Conservation (phyloP, 495 filamentous ascomycete genomes). For the Aspergillus conjunctus region DNA sequence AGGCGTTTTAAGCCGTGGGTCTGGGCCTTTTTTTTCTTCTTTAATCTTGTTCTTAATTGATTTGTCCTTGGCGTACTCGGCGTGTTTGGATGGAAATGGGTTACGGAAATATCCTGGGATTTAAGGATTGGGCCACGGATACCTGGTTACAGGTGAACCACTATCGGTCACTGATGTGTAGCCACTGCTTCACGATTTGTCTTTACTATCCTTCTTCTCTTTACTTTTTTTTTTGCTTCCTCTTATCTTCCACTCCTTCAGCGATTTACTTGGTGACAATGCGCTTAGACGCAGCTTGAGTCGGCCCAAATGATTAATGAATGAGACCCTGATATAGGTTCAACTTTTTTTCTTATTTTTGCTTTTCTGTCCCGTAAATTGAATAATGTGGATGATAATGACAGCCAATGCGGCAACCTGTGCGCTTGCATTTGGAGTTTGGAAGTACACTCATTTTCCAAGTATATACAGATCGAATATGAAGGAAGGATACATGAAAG, state of each 20-base stretch:
- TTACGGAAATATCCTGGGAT: slow-evolving; percentile 39
- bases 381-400: too few relatives aligned
- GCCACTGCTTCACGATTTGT: slow-evolving; percentile 31
- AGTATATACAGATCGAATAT: too few relatives aligned
- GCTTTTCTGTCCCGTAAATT: background rate
- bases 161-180: slow-evolving; percentile 19
- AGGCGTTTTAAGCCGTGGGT: slow-evolving; percentile 29
- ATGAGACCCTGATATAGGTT: background rate
- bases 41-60: slow-evolving; percentile 12
- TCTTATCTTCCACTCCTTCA: slow-evolving; percentile 1
- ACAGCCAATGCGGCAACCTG: too few relatives aligned
- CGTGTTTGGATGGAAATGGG: slow-evolving; percentile 31
- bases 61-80: slow-evolving; percentile 36
- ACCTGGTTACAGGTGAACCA: slow-evolving; percentile 18
- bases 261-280: slow-evolving; percentile 1
- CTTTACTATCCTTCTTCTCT: slow-evolving; percentile 22
- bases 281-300: background rate
- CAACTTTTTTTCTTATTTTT: background rate
- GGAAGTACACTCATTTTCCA: too few relatives aligned
- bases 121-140: slow-evolving; percentile 26
- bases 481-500: too few relatives aligned
- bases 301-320: background rate
- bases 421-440: too few relatives aligned
- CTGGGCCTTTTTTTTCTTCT: slow-evolving; percentile 23
- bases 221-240: slow-evolving; percentile 11